A percentile compares a stretch with the other conserved stretches of the same genome.
These are phyloP conservation scores for Fusarium bulbicola DNA, from an alignment of 2,329 filamentous ascomycete species.

Conservation along the genomic window DNA sequence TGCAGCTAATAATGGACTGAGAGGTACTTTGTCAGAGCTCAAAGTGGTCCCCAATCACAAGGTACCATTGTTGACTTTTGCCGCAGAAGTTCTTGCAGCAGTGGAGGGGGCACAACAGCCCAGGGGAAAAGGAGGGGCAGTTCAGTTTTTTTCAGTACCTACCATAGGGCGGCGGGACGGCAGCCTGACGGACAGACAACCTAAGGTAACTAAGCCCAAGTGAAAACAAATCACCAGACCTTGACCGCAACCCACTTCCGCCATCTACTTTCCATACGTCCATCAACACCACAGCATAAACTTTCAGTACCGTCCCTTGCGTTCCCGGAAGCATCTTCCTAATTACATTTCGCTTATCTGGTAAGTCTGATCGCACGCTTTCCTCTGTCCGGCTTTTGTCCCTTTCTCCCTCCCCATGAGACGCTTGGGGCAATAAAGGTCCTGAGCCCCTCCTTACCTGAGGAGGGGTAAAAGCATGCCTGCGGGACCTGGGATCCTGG, in stretches of 20 bases:
- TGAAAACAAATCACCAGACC: conserved; percentile 43
- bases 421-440: conserved; percentile 18
- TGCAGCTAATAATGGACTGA: background rate
- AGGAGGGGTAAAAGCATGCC: conserved; percentile 37
- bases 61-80: conserved; percentile 19
- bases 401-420: background rate
- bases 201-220: conserved; percentile 9
- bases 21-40: conserved; percentile 24
- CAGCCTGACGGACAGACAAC: conserved; percentile 20
- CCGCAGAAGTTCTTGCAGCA: conserved; percentile 8
- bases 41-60: conserved; percentile 35
- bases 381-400: background rate
- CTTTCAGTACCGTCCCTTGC: conserved; percentile 10
- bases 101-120: conserved; percentile 18
- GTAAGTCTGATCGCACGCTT: conserved; percentile 20
- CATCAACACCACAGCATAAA: conserved; percentile 27
- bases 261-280: conserved; percentile 19
- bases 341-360: conserved; percentile 28
- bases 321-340: conserved; percentile 14
- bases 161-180: conserved; percentile 21
- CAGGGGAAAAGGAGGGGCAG: conserved; percentile 40
- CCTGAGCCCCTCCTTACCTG: conserved; percentile 28
- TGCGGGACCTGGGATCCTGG: conserved; percentile 25
- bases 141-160: conserved; percentile 18
- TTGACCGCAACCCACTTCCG: conserved; percentile 36